These are phyloP conservation scores for Bauhinia variegata DNA, from an alignment of 306 rosid genomes.

Conservation along the genomic window DNA sequence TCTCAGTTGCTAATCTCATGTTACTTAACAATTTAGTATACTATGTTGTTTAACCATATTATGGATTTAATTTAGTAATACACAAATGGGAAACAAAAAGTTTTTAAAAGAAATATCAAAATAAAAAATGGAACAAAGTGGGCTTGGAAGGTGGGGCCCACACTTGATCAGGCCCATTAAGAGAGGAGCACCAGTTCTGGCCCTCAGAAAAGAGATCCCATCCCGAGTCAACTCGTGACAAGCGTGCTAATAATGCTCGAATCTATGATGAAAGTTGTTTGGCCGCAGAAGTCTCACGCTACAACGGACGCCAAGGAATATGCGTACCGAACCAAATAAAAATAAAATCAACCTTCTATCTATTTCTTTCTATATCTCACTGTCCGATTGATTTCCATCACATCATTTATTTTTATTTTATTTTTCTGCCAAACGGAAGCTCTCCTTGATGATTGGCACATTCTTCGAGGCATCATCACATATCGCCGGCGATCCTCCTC, in stretches of 20 bases:
- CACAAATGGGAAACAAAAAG: no score
- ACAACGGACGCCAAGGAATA: constrained; percentile 7
- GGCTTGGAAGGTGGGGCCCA: no score
- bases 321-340: not conserved
- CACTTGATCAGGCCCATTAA: no score
- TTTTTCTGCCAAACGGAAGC: not conserved
- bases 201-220: not conserved
- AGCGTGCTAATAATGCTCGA: not conserved
- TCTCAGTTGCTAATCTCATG: no score
- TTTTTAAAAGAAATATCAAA: no score
- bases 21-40: no score
- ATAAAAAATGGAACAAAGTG: no score
- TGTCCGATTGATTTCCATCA: constrained; percentile 33
- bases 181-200: no score
- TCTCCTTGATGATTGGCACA: constrained; percentile 34
- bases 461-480: constrained; percentile 11
- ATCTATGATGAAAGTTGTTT: not conserved
- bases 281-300: constrained; percentile 15
- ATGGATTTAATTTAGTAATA: no score
- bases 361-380: not conserved
- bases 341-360: not conserved
- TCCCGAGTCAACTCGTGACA: constrained; percentile 9
- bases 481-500: constrained; percentile 45
- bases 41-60: no score
- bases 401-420: constrained; percentile 34